Conservation (phyloP, 225 moss, liverwort and hornwort species). For the Bryum argenteum region DNA sequence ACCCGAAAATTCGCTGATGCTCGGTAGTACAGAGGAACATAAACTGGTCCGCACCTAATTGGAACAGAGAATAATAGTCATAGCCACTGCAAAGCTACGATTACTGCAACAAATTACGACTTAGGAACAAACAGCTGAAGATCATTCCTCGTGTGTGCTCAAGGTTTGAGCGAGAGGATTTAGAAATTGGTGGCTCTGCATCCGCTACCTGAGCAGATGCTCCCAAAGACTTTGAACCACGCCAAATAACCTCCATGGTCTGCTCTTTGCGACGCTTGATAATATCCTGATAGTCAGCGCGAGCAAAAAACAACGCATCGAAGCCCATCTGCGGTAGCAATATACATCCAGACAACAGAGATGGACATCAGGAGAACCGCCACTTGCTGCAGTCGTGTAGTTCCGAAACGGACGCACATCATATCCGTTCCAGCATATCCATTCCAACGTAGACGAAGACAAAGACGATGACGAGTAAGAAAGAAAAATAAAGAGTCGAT, state of each 20-base stretch:
- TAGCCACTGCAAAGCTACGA: conserved; percentile 14
- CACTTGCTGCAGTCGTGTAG: conserved; percentile 25
- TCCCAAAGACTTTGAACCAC: conserved; percentile 84
- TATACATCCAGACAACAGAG: conserved; percentile 20
- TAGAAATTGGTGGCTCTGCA: conserved; percentile 16
- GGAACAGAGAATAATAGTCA: background rate
- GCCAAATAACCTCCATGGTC: conserved; percentile 97
- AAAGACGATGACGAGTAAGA: background rate
- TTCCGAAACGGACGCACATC: conserved; percentile 6
- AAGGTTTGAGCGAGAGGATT: conserved; percentile 1
- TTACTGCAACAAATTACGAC: conserved; percentile 8
- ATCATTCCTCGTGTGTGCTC: conserved; percentile 12
- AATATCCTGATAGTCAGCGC: conserved; percentile 92
- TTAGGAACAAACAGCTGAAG: background rate
- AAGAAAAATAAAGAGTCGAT: background rate
- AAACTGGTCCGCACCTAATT: background rate
- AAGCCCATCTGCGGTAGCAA: conserved; percentile 72
- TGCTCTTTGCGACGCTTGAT: conserved; percentile 73
- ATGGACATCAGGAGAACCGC: conserved; percentile 20
- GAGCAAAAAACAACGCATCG: conserved; percentile 89
- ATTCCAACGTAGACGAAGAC: conserved; percentile 12
- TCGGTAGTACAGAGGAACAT: background rate
- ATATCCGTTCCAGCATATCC: background rate
- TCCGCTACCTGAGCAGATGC: conserved; percentile 78
- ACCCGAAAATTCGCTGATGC: background rate